Percentiles rank a stretch among this genome's conserved stretches.
phyloP scores from a whole-genome alignment of 192 early-diverging fungal genomes.

The Gryganskiella cystojenkinii region DNA sequence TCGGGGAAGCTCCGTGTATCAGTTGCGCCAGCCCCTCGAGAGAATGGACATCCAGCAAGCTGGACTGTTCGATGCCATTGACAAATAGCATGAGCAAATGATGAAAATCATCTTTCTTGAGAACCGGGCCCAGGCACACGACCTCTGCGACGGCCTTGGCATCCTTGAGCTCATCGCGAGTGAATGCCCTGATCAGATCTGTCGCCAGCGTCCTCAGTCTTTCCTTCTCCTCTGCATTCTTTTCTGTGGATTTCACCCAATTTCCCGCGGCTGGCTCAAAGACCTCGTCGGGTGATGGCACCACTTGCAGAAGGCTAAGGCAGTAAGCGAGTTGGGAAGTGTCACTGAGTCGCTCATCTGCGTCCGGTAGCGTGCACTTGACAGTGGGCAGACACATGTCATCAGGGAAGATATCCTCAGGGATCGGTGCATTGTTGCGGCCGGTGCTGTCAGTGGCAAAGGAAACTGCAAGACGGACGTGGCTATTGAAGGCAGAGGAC shows the following conservation, averaged over 20 bases:
- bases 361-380: neutral
- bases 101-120: neutral
- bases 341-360: too few relatives aligned
- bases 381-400: constrained; percentile 4
- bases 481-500: too few relatives aligned
- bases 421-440: neutral
- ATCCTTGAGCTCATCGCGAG: constrained; percentile 1
- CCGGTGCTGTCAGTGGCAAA: neutral
- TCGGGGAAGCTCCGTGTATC: neutral
- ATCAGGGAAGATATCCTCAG: constrained; percentile 4
- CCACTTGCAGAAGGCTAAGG: too few relatives aligned
- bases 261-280: too few relatives aligned
- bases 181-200: neutral
- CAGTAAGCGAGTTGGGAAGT: too few relatives aligned
- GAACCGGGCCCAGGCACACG: too few relatives aligned
- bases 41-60: neutral
- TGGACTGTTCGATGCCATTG: neutral
- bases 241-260: neutral
- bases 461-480: neutral
- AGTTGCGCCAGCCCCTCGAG: neutral
- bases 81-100: neutral
- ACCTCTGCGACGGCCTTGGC: too few relatives aligned
- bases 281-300: too few relatives aligned
- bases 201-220: neutral
- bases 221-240: neutral